phyloP scores from a whole-genome alignment of 2,329 filamentous ascomycete species.

The Nemania serpens region DNA sequence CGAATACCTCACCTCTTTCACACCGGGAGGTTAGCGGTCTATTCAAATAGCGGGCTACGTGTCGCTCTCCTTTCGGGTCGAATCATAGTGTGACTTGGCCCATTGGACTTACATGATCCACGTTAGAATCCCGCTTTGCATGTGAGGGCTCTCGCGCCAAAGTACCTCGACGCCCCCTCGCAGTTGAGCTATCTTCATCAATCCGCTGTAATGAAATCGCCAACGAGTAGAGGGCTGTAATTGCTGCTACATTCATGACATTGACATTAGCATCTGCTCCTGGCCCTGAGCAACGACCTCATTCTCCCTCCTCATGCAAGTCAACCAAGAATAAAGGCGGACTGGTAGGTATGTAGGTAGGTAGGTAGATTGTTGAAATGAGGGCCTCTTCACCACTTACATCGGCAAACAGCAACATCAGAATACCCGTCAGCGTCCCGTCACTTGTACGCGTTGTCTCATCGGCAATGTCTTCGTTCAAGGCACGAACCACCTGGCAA shows the following conservation, averaged over 20 bases:
- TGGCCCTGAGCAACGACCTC: not conserved
- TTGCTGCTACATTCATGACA: slow-evolving; percentile 20
- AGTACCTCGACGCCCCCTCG: slow-evolving; percentile 38
- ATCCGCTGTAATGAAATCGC: slow-evolving; percentile 40
- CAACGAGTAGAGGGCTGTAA: slow-evolving; percentile 31
- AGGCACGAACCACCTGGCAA: slow-evolving; percentile 36
- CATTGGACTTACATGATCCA: slow-evolving; percentile 36
- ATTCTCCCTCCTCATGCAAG: no score
- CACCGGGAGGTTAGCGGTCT: not conserved
- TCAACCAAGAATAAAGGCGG: no score
- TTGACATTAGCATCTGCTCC: slow-evolving; percentile 2
- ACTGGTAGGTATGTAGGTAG: no score
- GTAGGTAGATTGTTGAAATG: no score
- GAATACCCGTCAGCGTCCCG: slow-evolving; percentile 37
- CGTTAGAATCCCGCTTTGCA: slow-evolving; percentile 22
- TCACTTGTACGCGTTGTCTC: slow-evolving; percentile 32
- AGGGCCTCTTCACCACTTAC: slow-evolving; percentile 29
- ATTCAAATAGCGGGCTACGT: not conserved
- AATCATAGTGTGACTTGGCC: no score
- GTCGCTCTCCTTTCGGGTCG: no score
- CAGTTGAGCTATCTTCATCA: slow-evolving; percentile 37
- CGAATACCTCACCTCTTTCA: slow-evolving; percentile 38
- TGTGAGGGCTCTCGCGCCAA: slow-evolving; percentile 22
- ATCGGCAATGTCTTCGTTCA: slow-evolving; percentile 37
- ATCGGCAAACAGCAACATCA: slow-evolving; percentile 39